phyloP scores from a whole-genome alignment of 1,284 basidiomycete species.

The Trametes polyzona region DNA sequence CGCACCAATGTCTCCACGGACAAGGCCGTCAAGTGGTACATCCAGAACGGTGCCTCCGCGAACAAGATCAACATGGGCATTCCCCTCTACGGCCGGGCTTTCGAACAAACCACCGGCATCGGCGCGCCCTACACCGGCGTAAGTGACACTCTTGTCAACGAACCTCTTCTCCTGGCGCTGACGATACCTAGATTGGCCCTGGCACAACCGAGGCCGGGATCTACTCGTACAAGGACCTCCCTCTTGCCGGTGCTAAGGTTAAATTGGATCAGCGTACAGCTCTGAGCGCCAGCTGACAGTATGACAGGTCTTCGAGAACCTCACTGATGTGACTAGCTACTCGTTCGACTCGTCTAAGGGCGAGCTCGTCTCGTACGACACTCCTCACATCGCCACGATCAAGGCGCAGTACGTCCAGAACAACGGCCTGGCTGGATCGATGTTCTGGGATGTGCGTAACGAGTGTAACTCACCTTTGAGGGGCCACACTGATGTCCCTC shows the following conservation, averaged over 20 bases:
- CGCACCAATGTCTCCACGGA: constrained; percentile 75
- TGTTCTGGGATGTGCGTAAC: constrained; percentile 77
- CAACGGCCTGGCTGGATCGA: constrained; percentile 73
- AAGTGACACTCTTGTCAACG: constrained; percentile 24
- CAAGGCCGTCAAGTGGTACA: constrained; percentile 69
- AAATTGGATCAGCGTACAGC: no score
- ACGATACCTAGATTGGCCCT: constrained; percentile 62
- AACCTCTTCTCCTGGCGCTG: not conserved
- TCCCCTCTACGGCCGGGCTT: constrained; percentile 86
- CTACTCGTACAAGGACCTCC: constrained; percentile 80
- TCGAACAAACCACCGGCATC: constrained; percentile 78
- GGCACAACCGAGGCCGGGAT: constrained; percentile 72
- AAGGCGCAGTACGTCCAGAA: constrained; percentile 80
- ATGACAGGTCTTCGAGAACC: constrained; percentile 65
- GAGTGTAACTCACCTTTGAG: no score
- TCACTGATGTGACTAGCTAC: constrained; percentile 73
- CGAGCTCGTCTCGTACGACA: constrained; percentile 83
- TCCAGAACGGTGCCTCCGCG: constrained; percentile 67
- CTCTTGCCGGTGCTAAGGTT: constrained; percentile 49
- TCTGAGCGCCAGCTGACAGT: not conserved
- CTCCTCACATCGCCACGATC: constrained; percentile 66
- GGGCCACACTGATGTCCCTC: no score
- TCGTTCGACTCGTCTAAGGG: constrained; percentile 70
- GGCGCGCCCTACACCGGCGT: constrained; percentile 76
- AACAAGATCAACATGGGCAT: constrained; percentile 86